A percentile compares a stretch with the other conserved stretches of the same genome.
phyloP scores from a whole-genome alignment of 106 monocot genomes.

The Apostasia shenzhenica region DNA sequence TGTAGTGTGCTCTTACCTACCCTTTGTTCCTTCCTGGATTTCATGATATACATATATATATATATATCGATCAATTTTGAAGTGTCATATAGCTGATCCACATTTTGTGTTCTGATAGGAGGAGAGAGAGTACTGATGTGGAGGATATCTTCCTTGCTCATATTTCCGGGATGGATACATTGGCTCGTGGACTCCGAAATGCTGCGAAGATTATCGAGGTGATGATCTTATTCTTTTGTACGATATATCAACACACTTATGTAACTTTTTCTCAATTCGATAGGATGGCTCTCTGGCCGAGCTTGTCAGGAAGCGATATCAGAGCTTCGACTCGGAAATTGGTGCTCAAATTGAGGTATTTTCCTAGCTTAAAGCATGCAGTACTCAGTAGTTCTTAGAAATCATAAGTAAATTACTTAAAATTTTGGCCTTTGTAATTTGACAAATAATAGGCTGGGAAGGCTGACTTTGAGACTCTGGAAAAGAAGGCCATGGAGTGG shows the following conservation, averaged over 20 bases:
- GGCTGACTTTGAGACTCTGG: conserved; percentile 83
- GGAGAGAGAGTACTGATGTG: conserved; percentile 96
- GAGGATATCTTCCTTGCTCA: conserved; percentile 94
- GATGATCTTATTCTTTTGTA: background rate
- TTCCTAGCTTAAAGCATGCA: background rate
- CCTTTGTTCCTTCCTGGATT: background rate
- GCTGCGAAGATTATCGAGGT: conserved; percentile 84
- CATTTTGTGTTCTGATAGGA: conserved; percentile 17
- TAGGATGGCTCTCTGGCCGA: conserved; percentile 85
- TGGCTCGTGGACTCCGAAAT: conserved; percentile 97
- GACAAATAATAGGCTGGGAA: conserved; percentile 59
- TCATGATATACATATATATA: too few relatives aligned
- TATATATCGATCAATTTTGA: too few relatives aligned
- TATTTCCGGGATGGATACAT: conserved; percentile 93
- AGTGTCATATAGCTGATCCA: too few relatives aligned
- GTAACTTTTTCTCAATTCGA: background rate
- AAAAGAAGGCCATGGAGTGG: conserved; percentile 86
- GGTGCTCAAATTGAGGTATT: conserved; percentile 83
- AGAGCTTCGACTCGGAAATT: conserved; percentile 75
- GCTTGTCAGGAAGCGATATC: conserved; percentile 69
- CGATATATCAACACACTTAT: background rate
- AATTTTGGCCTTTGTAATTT: background rate
- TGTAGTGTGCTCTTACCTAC: conserved; percentile 32
- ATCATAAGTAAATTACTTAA: too few relatives aligned
- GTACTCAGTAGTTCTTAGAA: background rate